Conservation (phyloP, 768 basidiomycete species). For the Hericium coralloides region DNA sequence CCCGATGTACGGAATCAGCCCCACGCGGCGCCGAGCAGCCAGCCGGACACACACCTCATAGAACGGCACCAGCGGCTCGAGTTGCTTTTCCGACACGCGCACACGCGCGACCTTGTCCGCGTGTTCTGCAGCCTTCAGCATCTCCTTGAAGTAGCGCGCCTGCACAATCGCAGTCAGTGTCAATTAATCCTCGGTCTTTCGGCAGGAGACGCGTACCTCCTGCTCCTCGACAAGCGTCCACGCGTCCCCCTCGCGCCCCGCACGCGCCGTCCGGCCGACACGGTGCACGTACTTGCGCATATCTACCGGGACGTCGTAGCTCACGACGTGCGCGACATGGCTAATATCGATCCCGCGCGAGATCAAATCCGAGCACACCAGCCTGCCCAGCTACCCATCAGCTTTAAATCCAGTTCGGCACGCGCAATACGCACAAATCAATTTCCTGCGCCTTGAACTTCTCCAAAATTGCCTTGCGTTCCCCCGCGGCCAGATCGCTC, state of each 20-base stretch:
- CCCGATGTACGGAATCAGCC: not conserved
- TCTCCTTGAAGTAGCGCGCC: slow-evolving; percentile 14
- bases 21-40: too few relatives aligned
- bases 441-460: slow-evolving; percentile 76
- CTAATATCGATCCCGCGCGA: slow-evolving; percentile 94
- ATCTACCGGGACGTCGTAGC: slow-evolving; percentile 94
- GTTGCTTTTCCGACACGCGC: slow-evolving; percentile 1
- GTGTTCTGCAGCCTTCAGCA: slow-evolving; percentile 10
- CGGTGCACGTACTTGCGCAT: slow-evolving; percentile 98
- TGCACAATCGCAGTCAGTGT: not conserved
- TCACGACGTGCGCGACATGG: slow-evolving; percentile 87
- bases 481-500: slow-evolving; percentile 66
- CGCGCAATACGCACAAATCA: slow-evolving; percentile 53
- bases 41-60: slow-evolving; percentile 6
- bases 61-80: slow-evolving; percentile 3
- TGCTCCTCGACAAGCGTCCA: slow-evolving; percentile 97
- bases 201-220: slow-evolving; percentile 40
- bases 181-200: not conserved
- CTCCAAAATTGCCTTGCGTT: slow-evolving; percentile 70
- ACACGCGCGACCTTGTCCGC: slow-evolving; percentile 1
- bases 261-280: slow-evolving; percentile 91
- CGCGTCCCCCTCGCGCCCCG: slow-evolving; percentile 79
- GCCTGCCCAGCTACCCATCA: slow-evolving; percentile 31
- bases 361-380: slow-evolving; percentile 95
- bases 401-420: not conserved